Conservation (phyloP, 257 asterid genomes). For the Nicotiana tabacum region DNA sequence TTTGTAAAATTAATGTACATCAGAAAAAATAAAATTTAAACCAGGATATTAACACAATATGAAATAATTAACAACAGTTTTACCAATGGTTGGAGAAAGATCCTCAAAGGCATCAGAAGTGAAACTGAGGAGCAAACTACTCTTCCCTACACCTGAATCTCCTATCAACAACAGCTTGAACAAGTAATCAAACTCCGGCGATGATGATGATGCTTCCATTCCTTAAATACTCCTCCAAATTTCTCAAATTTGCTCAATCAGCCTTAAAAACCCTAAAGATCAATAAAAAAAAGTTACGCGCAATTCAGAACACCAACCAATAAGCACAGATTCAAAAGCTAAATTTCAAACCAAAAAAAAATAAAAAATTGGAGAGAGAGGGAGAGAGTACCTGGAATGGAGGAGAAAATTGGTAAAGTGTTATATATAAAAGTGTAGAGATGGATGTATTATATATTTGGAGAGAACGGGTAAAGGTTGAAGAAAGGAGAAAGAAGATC, state of each 20-base stretch:
- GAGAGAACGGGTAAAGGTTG: neutral
- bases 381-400: neutral
- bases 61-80: neutral
- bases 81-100: constrained; percentile 73
- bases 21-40: too few species aligned
- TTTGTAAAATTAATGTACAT: too few species aligned
- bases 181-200: constrained; percentile 43
- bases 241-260: constrained; percentile 8
- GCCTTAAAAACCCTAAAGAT: neutral
- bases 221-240: constrained; percentile 26
- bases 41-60: too few species aligned
- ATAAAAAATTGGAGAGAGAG: neutral
- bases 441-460: neutral
- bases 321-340: neutral
- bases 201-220: constrained; percentile 32
- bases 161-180: constrained; percentile 49
- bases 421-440: neutral
- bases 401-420: neutral
- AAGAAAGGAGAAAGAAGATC: constrained; percentile 1
- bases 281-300: neutral
- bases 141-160: constrained; percentile 96
- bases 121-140: constrained; percentile 82
- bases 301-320: neutral
- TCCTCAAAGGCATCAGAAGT: constrained; percentile 84
- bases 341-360: neutral